A percentile compares a stretch with the other conserved stretches of the same genome.
Evolutionary conservation across 345 rosid genomes (phyloP).

Genomic region (Mallotus nudiflorus): DNA sequence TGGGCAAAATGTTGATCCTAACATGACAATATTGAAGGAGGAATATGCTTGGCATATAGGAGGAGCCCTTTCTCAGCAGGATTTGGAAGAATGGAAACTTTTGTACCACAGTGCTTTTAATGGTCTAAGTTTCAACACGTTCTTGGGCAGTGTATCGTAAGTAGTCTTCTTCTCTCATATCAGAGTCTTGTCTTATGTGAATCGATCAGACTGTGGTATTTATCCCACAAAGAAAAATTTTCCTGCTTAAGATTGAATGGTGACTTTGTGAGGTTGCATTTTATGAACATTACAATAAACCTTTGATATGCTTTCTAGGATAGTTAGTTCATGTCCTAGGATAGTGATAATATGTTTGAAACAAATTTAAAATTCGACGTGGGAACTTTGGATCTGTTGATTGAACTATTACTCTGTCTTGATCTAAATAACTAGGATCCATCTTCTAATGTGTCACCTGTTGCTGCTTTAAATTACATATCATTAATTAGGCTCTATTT

Average conservation of each 20-base stretch:
- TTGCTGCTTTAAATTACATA: background rate
- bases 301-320: background rate
- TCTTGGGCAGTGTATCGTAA: conserved; percentile 70
- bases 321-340: background rate
- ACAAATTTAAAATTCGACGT: background rate
- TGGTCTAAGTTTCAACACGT: conserved; percentile 87
- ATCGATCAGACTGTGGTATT: background rate
- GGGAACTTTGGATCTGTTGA: background rate
- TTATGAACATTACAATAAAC: background rate
- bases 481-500: background rate
- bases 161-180: conserved; percentile 28
- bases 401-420: background rate
- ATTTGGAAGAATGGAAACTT: conserved; percentile 81
- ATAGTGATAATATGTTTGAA: background rate
- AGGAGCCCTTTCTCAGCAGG: conserved; percentile 78
- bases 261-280: background rate
- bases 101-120: conserved; percentile 73
- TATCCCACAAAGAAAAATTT: background rate
- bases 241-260: background rate
- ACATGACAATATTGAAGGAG: conserved; percentile 46
- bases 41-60: conserved; percentile 97
- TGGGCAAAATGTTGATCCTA: conserved; percentile 50
- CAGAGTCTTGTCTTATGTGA: background rate
- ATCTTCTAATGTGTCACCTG: background rate
- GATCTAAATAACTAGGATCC: background rate